Conservation (phyloP, 495 filamentous ascomycete species). For the Physcia stellaris region DNA sequence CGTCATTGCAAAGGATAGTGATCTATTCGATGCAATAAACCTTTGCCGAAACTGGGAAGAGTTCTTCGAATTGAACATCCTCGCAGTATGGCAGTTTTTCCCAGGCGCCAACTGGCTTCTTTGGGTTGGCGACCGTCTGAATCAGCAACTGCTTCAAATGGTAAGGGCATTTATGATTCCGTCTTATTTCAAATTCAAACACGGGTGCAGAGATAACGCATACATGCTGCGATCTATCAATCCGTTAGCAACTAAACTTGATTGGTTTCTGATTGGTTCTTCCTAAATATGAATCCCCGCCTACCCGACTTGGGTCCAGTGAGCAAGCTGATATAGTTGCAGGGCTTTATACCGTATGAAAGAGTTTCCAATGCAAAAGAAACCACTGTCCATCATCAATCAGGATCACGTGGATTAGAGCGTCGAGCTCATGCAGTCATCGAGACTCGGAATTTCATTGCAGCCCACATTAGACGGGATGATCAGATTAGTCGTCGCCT, state of each 20-base stretch:
- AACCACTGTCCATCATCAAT: conserved; percentile 19
- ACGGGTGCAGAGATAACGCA: no score
- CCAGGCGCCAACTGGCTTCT: conserved; percentile 31
- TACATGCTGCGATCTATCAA: no score
- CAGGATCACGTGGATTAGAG: conserved; percentile 18
- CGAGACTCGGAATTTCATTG: conserved; percentile 35
- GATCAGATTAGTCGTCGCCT: conserved; percentile 34
- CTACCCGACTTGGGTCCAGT: no score
- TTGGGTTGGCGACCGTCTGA: conserved; percentile 24
- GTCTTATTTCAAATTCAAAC: no score
- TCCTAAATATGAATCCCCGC: no score
- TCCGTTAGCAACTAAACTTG: no score
- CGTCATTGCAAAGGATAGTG: conserved; percentile 36
- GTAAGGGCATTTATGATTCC: no score
- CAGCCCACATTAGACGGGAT: conserved; percentile 36
- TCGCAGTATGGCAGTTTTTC: conserved; percentile 35
- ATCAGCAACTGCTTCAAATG: conserved; percentile 26
- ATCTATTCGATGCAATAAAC: conserved; percentile 31
- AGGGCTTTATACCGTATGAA: conserved; percentile 34
- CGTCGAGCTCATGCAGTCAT: conserved; percentile 24
- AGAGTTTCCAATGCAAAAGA: conserved; percentile 21
- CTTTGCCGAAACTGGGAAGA: conserved; percentile 43
- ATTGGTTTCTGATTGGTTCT: no score
- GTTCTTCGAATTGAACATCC: conserved; percentile 34
- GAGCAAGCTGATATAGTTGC: not conserved